Base-by-base conservation (phyloP, 2,329 filamentous ascomycete genomes). In the Leptoxyphium fumago region DNA sequence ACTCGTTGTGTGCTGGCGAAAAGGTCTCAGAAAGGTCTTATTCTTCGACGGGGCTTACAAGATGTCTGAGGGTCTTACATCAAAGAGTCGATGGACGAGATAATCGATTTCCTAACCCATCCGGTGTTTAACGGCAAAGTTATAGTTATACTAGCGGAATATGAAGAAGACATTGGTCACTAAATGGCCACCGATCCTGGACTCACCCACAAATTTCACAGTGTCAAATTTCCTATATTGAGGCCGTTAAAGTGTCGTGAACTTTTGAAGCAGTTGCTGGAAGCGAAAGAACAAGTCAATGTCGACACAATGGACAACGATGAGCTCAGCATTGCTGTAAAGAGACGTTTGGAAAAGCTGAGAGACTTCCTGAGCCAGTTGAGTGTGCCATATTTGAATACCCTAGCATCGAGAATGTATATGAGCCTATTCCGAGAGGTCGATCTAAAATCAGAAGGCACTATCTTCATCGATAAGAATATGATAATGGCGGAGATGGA, bases 1-100 rank as follows among this genome's bases (percentile, higher is more conserved):
- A 77, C 80, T 0, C 67, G 71, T 8, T 65, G 73, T 28, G 59
- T 73, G 0, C 61, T 86, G 0, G 77, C 84, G 43, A 73, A 67
- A 32, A 75, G 74, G 74, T 0, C 66, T 84, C 0, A 81, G 82
- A 0, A 74, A 72, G 17, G 76, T 86, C 0, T 66, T 87, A 0
- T 79, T 86, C 47, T 72, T 87, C 7, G 82, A 86, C 45, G 80
- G 85, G 55, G 81, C 81, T 0, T 85, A 85, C 50, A 70, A 80
- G 0, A 69, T 85, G 1, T 67, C 63, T 0, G 70, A 74, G 1
- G 75, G 74, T 0, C 55, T 0, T 85, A 75, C 50, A 77, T 74
- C 7, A 70, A 72, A 39, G 71, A 74, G 51, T 71, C 71, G 0
- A 67, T 72, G 54, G 67, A 73, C 36, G 69, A 74, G 52, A 50